Evolutionary conservation across 1,284 basidiomycete species (phyloP), one percentile per base, ranked within the genome.

Genomic region (Melampsora americana): DNA sequence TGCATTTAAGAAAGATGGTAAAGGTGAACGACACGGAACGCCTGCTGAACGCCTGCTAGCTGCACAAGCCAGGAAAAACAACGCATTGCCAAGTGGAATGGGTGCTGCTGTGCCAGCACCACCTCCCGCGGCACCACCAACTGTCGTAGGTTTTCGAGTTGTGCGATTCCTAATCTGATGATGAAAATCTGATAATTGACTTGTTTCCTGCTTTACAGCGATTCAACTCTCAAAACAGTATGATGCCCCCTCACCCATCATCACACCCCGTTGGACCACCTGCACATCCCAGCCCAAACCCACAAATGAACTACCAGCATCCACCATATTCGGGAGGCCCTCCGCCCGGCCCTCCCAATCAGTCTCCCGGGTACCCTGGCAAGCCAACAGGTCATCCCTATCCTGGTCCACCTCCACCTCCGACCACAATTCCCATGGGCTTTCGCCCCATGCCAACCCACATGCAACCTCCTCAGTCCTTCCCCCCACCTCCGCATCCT

Each of bases 1-100:
- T 82, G 95, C 95, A 4, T 95, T 97, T 87, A 98, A 98, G 84
- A 98, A 98, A 85, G 96, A 99, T 81, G 93, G 92, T 73, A 97
- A 98, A 83, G 94, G 95, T 78, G 95, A 99, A 83, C 88, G 95
- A 20, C 96, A 99, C 81, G 96, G 95, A 48, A 96, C 95, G 4
- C 87, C 91, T 26, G 95, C 96, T 1, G 95, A 99, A 84, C 90
- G 95, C 77, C 87, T 98, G 62, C 88, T 99, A 79, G 94, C 95
- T 1, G 90, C 92, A 1, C 94, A 98, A 84, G 95, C 96, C 53
- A 88, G 93, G 80, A 95, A 95, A 84, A 94, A 95, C 84, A 93
- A 93, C 79, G 92, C 92, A 0, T 85, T 93, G 1, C 92, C 92
- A 2, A 87, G 88, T 68, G 73, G 76, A 56, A 68, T 69, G 26